phyloP scores from a whole-genome alignment of 176 grass and related monocot species.

The Rhynchospora tenuis region DNA sequence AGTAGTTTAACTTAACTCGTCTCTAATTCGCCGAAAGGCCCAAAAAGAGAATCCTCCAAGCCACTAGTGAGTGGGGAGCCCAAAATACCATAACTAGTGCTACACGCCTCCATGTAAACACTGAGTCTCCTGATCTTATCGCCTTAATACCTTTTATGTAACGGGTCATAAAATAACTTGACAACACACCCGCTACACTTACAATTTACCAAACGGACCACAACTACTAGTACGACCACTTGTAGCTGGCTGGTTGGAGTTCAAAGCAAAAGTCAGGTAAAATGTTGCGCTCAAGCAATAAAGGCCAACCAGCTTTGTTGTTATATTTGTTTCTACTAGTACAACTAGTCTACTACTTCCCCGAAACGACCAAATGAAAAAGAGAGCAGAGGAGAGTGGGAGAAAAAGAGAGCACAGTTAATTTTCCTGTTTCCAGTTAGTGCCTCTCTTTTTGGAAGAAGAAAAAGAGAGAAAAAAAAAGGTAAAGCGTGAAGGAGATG shows the following conservation, averaged over 20 bases:
- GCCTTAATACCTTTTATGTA: not conserved
- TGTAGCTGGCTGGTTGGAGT: not conserved
- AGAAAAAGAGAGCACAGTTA: slow-evolving; percentile 4
- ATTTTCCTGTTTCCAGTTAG: slow-evolving; percentile 25
- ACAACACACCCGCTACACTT: not conserved
- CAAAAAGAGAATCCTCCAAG: not conserved
- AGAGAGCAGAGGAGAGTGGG: slow-evolving; percentile 9
- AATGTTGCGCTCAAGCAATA: slow-evolving; percentile 23
- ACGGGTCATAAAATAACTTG: not conserved
- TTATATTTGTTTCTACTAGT: not conserved
- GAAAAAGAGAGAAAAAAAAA: slow-evolving; percentile 21
- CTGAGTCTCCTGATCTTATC: not conserved
- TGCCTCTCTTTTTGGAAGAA: not conserved
- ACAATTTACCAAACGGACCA: not conserved
- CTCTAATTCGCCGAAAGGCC: not conserved
- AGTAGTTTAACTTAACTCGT: not conserved
- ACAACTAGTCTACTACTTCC: not conserved
- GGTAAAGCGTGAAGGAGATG: slow-evolving; percentile 13
- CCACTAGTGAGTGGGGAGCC: not conserved
- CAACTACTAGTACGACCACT: not conserved
- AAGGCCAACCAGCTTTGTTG: slow-evolving; percentile 12
- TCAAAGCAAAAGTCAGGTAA: slow-evolving; percentile 14
- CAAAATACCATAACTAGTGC: not conserved
- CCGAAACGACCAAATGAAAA: not conserved
- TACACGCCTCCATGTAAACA: not conserved